phyloP scores from a whole-genome alignment of 2,329 filamentous ascomycete genomes.

The Alternaria alternata region DNA sequence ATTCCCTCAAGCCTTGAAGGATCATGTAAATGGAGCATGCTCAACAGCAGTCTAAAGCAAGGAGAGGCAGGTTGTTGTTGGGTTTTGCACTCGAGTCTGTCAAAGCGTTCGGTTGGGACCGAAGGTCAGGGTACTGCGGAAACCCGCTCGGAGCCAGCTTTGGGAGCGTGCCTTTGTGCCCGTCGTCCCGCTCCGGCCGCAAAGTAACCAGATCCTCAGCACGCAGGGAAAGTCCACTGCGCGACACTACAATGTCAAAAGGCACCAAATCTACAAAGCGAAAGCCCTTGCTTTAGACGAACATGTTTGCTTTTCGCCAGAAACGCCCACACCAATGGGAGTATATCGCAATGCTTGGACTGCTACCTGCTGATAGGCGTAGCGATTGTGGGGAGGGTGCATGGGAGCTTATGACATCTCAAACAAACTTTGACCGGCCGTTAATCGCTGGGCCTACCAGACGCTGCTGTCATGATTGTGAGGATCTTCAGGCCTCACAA shows the following conservation, averaged over 20 bases:
- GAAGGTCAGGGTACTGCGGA: conserved; percentile 34
- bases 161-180: conserved; percentile 45
- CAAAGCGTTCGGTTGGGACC: conserved; percentile 35
- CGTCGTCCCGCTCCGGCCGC: conserved; percentile 45
- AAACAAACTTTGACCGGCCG: conserved; percentile 43
- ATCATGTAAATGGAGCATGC: conserved; percentile 1
- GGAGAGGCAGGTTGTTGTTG: conserved; percentile 9
- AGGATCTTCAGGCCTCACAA: conserved; percentile 40
- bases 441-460: conserved; percentile 34
- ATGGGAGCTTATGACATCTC: conserved; percentile 29
- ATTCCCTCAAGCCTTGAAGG: background rate
- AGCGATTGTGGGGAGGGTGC: conserved; percentile 39
- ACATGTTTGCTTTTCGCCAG: conserved; percentile 11
- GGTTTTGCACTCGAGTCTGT: conserved; percentile 12
- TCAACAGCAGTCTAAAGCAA: conserved; percentile 5
- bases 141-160: conserved; percentile 37
- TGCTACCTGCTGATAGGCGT: conserved; percentile 40
- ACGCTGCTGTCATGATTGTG: conserved; percentile 28
- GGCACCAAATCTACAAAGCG: background rate
- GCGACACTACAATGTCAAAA: conserved; percentile 2
- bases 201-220: conserved; percentile 31
- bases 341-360: conserved; percentile 14
- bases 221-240: conserved; percentile 13
- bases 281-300: background rate
- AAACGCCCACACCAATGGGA: conserved; percentile 10